Base-by-base conservation (phyloP, 495 filamentous ascomycete genomes). In the Letharia columbiana region DNA sequence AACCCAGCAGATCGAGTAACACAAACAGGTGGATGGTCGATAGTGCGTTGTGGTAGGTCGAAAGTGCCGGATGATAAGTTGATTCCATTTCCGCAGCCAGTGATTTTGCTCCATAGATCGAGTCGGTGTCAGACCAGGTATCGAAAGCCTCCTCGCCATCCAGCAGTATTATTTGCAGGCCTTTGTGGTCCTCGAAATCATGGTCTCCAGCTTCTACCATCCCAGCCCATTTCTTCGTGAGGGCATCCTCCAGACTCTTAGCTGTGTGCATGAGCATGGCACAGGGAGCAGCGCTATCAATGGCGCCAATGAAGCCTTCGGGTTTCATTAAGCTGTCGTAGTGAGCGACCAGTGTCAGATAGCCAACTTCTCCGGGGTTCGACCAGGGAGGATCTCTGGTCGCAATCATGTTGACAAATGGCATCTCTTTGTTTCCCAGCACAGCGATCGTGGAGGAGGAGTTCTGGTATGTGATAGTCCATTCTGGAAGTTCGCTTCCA, bases 121-220 rank as follows among this genome's bases (percentile, higher is more conserved):
- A 93, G 76, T 98, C 94, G 0, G 76, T 82, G 57, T 80, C 81
- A 17, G 86, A 87, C 94, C 94, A 98, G 2, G 66, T 69, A 50
- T 83, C 71, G 75, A 96, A 98, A 2, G 94, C 91, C 76, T 98
- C 94, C 77, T 98, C 94, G 5, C 94, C 94, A 75, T 98, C 94
- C 33, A 98, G 75, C 61, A 98, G 84, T 37, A 98, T 68, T 50
- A 98, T 86, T 80, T 98, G 94, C 41, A 98, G 82, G 10, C 94
- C 94, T 71, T 84, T 86, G 63, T 90, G 85, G 69, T 89, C 88
- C 35, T 87, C 87, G 17, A 90, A 64, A 8, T 71, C 72, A 20
- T 56, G 13, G 41, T 61, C 71, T 33, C 83, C 86, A 18, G 87
- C 77, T 41, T 77, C 82, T 66, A 82, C 70, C 85, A 91, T 90